Evolutionary conservation across 2,329 filamentous ascomycete genomes (phyloP), one percentile per base, ranked within the genome.

Genomic region (Fusarium nanum): DNA sequence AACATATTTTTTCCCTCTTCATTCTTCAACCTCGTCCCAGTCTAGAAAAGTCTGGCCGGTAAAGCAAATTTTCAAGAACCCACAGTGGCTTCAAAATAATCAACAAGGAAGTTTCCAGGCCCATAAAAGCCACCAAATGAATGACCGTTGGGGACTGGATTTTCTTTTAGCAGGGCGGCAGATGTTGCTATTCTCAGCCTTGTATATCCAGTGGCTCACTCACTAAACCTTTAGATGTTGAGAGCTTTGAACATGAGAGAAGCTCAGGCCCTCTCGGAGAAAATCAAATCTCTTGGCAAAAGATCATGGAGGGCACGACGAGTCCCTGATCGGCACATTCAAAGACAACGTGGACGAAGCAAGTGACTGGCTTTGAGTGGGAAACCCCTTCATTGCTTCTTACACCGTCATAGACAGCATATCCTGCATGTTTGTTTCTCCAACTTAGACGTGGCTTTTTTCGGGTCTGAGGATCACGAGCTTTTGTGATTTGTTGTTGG

Each of bases 281-380:
- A 66, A 63, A 69, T 52, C 60, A 64, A 55, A 64, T 72, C 56
- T 74, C 68, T 74, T 73, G 72, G 68, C 72, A 61, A 30, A 30
- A 60, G 63, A 70, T 64, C 66, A 58, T 42, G 53, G 57, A 63
- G 57, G 66, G 44, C 52, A 59, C 57, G 65, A 64, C 60, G 58
- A 67, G 71, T 74, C 67, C 71, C 73, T 74, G 71, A 75, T 75
- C 71, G 71, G 68, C 73, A 70, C 50, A 20, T 52, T 60, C 34
- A 47, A 55, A 56, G 28, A 50, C 42, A 45, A 42, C 37, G 37
- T 46, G 41, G 50, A 27, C 40, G 20, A 27, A 27, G 34, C 45
- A 48, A 47, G 37, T 27, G 59, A 23, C 46, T 62, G 25, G 34
- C 34, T 37, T 32, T 37, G 34, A n/a, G 34, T 37, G 34, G 48